These are phyloP conservation scores for Actinomortierella ambigua DNA, from an alignment of 371 early-diverging fungal genomes.

Conservation along the genomic window DNA sequence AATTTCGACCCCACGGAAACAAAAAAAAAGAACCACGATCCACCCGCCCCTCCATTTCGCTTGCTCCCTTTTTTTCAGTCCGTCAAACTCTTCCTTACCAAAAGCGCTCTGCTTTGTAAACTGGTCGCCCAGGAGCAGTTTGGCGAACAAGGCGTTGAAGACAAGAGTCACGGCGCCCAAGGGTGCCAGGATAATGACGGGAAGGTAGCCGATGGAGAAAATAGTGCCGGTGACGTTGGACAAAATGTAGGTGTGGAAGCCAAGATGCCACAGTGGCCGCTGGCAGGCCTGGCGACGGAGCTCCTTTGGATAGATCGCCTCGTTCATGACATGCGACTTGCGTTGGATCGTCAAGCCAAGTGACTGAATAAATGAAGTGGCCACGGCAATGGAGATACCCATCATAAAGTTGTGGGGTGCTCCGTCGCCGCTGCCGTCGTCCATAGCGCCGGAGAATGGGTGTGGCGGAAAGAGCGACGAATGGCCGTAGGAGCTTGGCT, in stretches of 20 bases:
- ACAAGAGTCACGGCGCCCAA: slow-evolving; percentile 80
- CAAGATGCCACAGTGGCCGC: slow-evolving; percentile 58
- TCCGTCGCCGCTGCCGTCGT: neutral
- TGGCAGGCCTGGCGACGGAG: slow-evolving; percentile 53
- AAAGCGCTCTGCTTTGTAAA: slow-evolving; percentile 63
- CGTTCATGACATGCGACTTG: slow-evolving; percentile 68
- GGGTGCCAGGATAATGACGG: slow-evolving; percentile 85
- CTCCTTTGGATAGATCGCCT: slow-evolving; percentile 57
- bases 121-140: slow-evolving; percentile 66
- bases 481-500: too few species aligned
- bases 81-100: slow-evolving; percentile 44
- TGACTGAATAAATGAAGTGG: slow-evolving; percentile 68
- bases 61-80: slow-evolving; percentile 1
- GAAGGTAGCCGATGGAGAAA: slow-evolving; percentile 79
- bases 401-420: slow-evolving; percentile 39
- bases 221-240: slow-evolving; percentile 76
- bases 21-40: neutral
- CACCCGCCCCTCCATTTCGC: neutral
- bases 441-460: neutral
- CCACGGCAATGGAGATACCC: slow-evolving; percentile 59
- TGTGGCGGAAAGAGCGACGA: neutral
- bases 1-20: too few species aligned
- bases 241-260: slow-evolving; percentile 68
- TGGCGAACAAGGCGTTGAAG: slow-evolving; percentile 80
- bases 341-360: slow-evolving; percentile 77